Evolutionary conservation across 495 filamentous ascomycete species (phyloP).

Genomic region (Trypethelium eluteriae): DNA sequence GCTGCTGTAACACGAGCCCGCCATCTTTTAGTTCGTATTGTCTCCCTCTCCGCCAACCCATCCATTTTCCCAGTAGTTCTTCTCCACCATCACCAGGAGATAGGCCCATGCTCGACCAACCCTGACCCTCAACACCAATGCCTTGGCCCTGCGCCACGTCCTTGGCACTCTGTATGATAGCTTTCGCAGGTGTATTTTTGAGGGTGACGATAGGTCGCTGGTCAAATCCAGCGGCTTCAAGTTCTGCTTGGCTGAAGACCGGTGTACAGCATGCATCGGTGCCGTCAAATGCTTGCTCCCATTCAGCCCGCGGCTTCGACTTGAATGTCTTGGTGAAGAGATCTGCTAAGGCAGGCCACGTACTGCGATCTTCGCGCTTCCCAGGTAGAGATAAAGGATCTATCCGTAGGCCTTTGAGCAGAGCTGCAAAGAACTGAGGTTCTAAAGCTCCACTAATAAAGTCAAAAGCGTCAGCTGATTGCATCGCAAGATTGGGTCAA

Average conservation of each 20-base stretch:
- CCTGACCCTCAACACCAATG: constrained; percentile 33
- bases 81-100: constrained; percentile 62
- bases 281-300: constrained; percentile 78
- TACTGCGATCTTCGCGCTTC: constrained; percentile 46
- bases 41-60: constrained; percentile 64
- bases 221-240: constrained; percentile 60
- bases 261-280: constrained; percentile 90
- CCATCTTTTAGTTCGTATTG: constrained; percentile 61
- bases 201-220: constrained; percentile 70
- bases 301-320: constrained; percentile 66
- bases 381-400: constrained; percentile 45
- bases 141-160: constrained; percentile 47
- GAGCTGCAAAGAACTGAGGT: constrained; percentile 65
- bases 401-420: constrained; percentile 61
- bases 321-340: constrained; percentile 59
- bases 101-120: constrained; percentile 54
- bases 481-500: background rate
- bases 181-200: constrained; percentile 53
- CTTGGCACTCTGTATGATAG: constrained; percentile 37
- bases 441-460: constrained; percentile 61
- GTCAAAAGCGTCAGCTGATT: constrained; percentile 1
- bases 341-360: constrained; percentile 57
- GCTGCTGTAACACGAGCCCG: constrained; percentile 34
- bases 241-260: constrained; percentile 64
- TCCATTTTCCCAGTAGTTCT: constrained; percentile 63